These are phyloP conservation scores for Rhizopogon vesiculosus DNA, from an alignment of 768 basidiomycete genomes.

Conservation along the genomic window DNA sequence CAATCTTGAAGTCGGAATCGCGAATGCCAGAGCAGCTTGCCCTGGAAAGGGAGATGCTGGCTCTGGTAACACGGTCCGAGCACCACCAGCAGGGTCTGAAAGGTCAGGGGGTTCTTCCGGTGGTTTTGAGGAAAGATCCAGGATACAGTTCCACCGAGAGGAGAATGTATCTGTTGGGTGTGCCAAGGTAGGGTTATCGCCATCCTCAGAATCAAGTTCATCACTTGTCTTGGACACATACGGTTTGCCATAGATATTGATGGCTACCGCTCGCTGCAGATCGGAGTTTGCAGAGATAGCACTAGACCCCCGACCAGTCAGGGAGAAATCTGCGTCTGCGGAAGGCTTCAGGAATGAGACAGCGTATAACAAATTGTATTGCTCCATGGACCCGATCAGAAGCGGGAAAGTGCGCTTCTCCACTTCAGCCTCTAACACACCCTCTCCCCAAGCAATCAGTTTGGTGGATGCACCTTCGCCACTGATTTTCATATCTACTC, in stretches of 20 bases:
- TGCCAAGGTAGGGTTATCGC: slow-evolving; percentile 12
- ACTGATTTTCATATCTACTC: slow-evolving; percentile 69
- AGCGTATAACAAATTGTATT: slow-evolving; percentile 86
- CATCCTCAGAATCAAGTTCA: slow-evolving; percentile 9
- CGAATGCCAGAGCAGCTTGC: slow-evolving; percentile 18
- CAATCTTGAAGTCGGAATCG: slow-evolving; percentile 10
- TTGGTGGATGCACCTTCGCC: slow-evolving; percentile 55
- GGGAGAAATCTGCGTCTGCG: slow-evolving; percentile 42
- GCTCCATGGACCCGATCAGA: slow-evolving; percentile 63
- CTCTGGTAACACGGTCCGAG: slow-evolving; percentile 54
- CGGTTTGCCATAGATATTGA: slow-evolving; percentile 75
- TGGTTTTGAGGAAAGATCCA: slow-evolving; percentile 58
- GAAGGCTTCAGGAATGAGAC: slow-evolving; percentile 76
- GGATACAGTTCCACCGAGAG: slow-evolving; percentile 86
- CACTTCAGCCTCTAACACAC: slow-evolving; percentile 24
- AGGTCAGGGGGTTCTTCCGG: slow-evolving; percentile 16
- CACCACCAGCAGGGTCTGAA: slow-evolving; percentile 8
- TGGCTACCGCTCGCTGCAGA: slow-evolving; percentile 72
- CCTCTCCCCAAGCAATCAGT: slow-evolving; percentile 47
- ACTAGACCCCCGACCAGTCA: slow-evolving; percentile 26
- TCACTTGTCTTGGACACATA: slow-evolving; percentile 30
- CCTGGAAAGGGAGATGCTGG: slow-evolving; percentile 79
- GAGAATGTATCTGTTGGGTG: slow-evolving; percentile 76
- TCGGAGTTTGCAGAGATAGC: slow-evolving; percentile 35
- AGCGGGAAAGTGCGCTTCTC: slow-evolving; percentile 63